These are phyloP conservation scores for Amanita exitialis DNA, from an alignment of 768 basidiomycete genomes.

Conservation along the genomic window DNA sequence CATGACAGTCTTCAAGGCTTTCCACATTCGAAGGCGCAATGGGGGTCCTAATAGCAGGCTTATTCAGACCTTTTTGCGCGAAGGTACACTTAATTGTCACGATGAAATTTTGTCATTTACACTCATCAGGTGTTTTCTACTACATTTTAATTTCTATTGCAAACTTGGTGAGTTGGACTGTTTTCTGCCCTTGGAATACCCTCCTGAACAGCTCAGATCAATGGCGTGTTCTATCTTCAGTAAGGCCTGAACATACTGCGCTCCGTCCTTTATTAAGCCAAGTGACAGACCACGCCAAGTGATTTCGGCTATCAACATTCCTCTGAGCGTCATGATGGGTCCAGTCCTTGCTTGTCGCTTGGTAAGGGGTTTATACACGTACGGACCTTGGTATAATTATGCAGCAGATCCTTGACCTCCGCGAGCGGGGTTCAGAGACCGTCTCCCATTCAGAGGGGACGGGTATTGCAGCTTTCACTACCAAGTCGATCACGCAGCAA, in stretches of 20 bases:
- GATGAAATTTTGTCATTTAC: neutral
- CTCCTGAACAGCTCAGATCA: conserved; percentile 32
- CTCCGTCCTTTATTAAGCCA: conserved; percentile 9
- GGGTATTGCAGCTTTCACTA: conserved; percentile 55
- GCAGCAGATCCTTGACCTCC: conserved; percentile 66
- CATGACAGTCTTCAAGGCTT: conserved; percentile 75
- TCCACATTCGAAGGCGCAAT: conserved; percentile 64
- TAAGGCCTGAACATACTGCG: conserved; percentile 21
- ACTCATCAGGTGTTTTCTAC: conserved; percentile 60
- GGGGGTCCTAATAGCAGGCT: conserved; percentile 70
- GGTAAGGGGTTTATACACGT: conserved; percentile 22
- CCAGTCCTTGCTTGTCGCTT: conserved; percentile 74
- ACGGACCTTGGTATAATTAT: conserved; percentile 1
- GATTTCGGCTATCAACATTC: conserved; percentile 78
- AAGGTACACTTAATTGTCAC: conserved; percentile 34
- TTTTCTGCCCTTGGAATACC: neutral
- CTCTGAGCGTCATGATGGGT: conserved; percentile 75
- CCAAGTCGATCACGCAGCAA: conserved; percentile 49
- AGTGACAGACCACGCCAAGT: conserved; percentile 62
- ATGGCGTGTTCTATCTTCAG: conserved; percentile 85
- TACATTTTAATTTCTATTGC: conserved; percentile 82
- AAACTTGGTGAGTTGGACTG: conserved; percentile 41
- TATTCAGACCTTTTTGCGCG: conserved; percentile 77
- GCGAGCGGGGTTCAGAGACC: conserved; percentile 73
- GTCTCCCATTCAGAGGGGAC: conserved; percentile 68